phyloP scores from a whole-genome alignment of 768 basidiomycete genomes.

The Lactarius quietus region DNA sequence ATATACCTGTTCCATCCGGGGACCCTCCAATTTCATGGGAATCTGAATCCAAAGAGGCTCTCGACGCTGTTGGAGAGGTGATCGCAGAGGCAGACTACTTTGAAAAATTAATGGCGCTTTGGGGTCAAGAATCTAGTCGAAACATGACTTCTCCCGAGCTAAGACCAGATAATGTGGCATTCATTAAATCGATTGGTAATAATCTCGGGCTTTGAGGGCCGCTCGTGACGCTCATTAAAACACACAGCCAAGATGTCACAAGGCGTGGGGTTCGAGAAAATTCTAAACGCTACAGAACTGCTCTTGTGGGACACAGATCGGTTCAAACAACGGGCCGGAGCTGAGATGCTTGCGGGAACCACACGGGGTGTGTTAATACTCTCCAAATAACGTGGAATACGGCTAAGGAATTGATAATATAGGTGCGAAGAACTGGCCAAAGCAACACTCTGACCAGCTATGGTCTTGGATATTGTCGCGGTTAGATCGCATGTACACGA shows the following conservation, averaged over 20 bases:
- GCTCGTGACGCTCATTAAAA: constrained; percentile 13
- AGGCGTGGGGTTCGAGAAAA: constrained; percentile 45
- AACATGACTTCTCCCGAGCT: constrained; percentile 50
- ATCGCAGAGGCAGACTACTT: constrained; percentile 56
- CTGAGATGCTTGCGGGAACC: constrained; percentile 69
- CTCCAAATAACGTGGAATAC: not conserved
- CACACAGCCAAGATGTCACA: constrained; percentile 64
- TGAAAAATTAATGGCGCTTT: constrained; percentile 54
- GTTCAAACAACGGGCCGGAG: constrained; percentile 82
- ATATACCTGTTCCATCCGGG: constrained; percentile 41
- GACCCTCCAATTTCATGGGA: constrained; percentile 51
- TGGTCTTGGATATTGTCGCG: constrained; percentile 71
- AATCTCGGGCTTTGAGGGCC: constrained; percentile 18
- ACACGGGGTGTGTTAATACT: constrained; percentile 55
- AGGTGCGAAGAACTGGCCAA: constrained; percentile 87
- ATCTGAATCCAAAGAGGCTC: constrained; percentile 42
- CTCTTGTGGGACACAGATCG: constrained; percentile 65
- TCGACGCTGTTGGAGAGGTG: constrained; percentile 50
- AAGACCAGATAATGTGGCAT: constrained; percentile 48
- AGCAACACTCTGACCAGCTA: constrained; percentile 45
- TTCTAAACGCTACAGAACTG: constrained; percentile 56
- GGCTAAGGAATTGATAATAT: constrained; percentile 18
- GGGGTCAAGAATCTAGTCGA: constrained; percentile 78
- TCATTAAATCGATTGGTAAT: constrained; percentile 49
- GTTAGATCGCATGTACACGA: constrained; percentile 59